A percentile compares a stretch with the other conserved stretches of the same genome.
Conservation (phyloP, 768 basidiomycete genomes). For the Russula foetens region DNA sequence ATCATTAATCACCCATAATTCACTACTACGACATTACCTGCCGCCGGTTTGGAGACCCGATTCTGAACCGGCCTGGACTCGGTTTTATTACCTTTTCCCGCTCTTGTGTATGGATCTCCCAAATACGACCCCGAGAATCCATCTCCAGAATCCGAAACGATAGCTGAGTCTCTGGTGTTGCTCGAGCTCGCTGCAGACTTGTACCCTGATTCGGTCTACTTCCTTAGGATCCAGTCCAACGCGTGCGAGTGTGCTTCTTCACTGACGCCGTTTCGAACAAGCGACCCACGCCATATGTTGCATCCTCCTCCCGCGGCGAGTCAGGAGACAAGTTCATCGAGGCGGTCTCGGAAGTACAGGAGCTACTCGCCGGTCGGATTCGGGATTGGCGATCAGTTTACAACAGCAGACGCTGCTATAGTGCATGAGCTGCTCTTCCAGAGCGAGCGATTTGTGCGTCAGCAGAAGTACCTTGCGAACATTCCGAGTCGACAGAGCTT, state of each 20-base stretch:
- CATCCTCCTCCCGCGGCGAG: slow-evolving; percentile 27
- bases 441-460: slow-evolving; percentile 37
- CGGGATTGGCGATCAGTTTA: slow-evolving; percentile 36
- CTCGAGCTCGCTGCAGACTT: slow-evolving; percentile 57
- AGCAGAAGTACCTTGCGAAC: slow-evolving; percentile 37
- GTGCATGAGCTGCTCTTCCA: slow-evolving; percentile 34
- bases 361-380: slow-evolving; percentile 37
- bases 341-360: slow-evolving; percentile 40
- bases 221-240: slow-evolving; percentile 43
- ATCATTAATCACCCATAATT: no score
- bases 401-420: slow-evolving; percentile 53
- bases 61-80: no score
- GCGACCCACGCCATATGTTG: slow-evolving; percentile 31
- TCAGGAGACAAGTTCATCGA: slow-evolving; percentile 34
- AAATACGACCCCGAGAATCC: slow-evolving; percentile 42
- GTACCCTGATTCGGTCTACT: slow-evolving; percentile 38
- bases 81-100: no score
- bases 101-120: slow-evolving; percentile 53
- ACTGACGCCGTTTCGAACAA: slow-evolving; percentile 41
- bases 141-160: slow-evolving; percentile 45
- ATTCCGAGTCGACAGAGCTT: slow-evolving; percentile 44
- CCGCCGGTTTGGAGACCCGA: no score
- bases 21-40: no score
- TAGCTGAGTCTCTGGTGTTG: slow-evolving; percentile 53
- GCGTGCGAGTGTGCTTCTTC: slow-evolving; percentile 52